phyloP scores from a whole-genome alignment of 2,329 filamentous ascomycete genomes.

The Cladorrhinum sp. region DNA sequence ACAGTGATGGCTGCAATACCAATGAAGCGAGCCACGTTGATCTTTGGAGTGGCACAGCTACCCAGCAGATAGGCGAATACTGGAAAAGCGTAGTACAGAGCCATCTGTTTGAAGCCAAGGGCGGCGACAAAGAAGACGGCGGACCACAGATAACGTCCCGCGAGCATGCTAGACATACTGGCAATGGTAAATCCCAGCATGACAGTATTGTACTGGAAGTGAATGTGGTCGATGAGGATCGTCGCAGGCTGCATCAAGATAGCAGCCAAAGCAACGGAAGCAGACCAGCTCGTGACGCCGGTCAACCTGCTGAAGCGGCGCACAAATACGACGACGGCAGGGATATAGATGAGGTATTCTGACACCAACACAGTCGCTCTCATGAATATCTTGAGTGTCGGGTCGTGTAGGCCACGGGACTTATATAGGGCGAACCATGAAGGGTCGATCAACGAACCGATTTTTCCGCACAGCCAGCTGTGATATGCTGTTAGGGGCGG shows the following conservation, averaged over 20 bases:
- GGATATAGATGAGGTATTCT: slow-evolving; percentile 86
- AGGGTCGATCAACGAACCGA: slow-evolving; percentile 76
- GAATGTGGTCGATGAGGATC: slow-evolving; percentile 91
- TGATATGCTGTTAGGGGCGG: slow-evolving; percentile 97
- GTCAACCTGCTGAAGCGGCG: slow-evolving; percentile 75
- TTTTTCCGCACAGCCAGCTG: slow-evolving; percentile 88
- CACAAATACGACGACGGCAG: slow-evolving; percentile 80
- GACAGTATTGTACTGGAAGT: slow-evolving; percentile 97
- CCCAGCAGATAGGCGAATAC: slow-evolving; percentile 91
- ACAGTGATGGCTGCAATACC: slow-evolving; percentile 72
- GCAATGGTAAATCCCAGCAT: slow-evolving; percentile 92
- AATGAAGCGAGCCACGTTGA: slow-evolving; percentile 66
- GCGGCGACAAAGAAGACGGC: slow-evolving; percentile 91
- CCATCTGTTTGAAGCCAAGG: slow-evolving; percentile 99
- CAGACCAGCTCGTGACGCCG: slow-evolving; percentile 76
- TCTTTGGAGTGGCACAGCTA: slow-evolving; percentile 72
- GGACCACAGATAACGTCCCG: slow-evolving; percentile 80
- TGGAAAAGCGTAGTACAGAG: slow-evolving; percentile 90
- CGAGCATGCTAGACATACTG: slow-evolving; percentile 83
- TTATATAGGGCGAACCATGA: slow-evolving; percentile 83
- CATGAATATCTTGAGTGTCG: slow-evolving; percentile 89
- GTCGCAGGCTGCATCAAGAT: slow-evolving; percentile 89
- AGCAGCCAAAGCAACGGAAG: slow-evolving; percentile 80
- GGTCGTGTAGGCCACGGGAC: slow-evolving; percentile 78
- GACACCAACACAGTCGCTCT: slow-evolving; percentile 85